These are phyloP conservation scores for Alternaria hordeiaustralica DNA, from an alignment of 2,329 filamentous ascomycete genomes.

Conservation along the genomic window DNA sequence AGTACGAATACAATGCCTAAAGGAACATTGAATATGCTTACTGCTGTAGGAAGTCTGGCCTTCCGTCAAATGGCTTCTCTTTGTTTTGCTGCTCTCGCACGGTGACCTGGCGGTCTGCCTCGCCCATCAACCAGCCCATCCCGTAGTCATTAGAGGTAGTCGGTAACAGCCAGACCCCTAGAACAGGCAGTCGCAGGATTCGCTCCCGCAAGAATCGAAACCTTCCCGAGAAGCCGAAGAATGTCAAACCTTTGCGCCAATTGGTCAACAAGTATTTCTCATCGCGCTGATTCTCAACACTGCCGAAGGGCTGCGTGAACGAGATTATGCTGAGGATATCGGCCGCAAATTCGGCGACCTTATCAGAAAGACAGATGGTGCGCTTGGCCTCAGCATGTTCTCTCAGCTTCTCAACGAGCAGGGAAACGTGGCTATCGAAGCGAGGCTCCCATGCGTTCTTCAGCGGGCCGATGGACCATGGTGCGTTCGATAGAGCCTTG, in stretches of 20 bases:
- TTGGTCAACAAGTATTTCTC: constrained; percentile 46
- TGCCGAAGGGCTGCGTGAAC: constrained; percentile 49
- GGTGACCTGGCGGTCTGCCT: constrained; percentile 45
- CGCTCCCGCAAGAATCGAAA: constrained; percentile 46
- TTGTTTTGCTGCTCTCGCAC: constrained; percentile 33
- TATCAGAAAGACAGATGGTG: constrained; percentile 45
- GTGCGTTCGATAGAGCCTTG: constrained; percentile 47
- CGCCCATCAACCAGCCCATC: constrained; percentile 49
- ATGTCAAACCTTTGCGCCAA: constrained; percentile 48
- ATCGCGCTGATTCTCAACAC: constrained; percentile 49
- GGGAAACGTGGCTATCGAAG: constrained; percentile 46
- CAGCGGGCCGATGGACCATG: constrained; percentile 49
- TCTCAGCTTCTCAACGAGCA: constrained; percentile 44
- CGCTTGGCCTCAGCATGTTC: constrained; percentile 31
- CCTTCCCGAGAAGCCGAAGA: constrained; percentile 48
- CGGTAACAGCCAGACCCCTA: constrained; percentile 41
- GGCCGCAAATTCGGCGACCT: constrained; percentile 50
- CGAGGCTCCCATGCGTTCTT: constrained; percentile 50
- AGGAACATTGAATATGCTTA: constrained; percentile 8
- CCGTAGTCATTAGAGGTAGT: constrained; percentile 36
- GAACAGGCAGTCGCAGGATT: constrained; percentile 34
- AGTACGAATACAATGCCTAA: neutral
- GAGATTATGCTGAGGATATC: constrained; percentile 52
- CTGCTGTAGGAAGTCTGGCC: constrained; percentile 47
- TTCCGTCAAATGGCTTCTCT: constrained; percentile 25